A percentile compares a stretch with the other conserved stretches of the same genome.
Conservation (phyloP, 169 alveolate genomes). For the Plasmodium coatneyi region DNA sequence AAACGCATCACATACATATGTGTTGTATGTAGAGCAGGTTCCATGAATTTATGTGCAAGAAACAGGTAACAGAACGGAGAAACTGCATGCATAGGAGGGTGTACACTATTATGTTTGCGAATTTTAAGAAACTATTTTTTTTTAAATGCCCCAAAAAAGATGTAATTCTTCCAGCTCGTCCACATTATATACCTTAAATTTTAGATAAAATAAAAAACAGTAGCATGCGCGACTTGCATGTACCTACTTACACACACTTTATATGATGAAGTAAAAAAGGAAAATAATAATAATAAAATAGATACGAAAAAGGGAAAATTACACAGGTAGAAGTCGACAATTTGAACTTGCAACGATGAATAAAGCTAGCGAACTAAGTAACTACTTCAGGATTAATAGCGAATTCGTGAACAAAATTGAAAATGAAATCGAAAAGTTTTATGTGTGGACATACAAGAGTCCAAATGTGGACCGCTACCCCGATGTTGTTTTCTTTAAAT, state of each 20-base stretch:
- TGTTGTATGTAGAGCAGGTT: neutral
- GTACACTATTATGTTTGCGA: neutral
- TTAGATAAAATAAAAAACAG: neutral
- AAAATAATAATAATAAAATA: neutral
- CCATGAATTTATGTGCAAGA: neutral
- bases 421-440: slow-evolving; percentile 32
- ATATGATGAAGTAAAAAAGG: neutral
- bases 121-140: neutral
- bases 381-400: slow-evolving; percentile 65
- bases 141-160: neutral
- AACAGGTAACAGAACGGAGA: neutral
- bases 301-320: neutral
- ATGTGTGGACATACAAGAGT: slow-evolving; percentile 69
- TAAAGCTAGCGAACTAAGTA: slow-evolving; percentile 31
- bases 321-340: neutral
- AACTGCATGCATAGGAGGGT: neutral
- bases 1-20: neutral
- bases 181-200: neutral
- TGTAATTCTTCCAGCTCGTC: neutral
- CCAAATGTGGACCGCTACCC: slow-evolving; percentile 69
- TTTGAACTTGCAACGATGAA: slow-evolving; percentile 28
- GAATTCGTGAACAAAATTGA: slow-evolving; percentile 47
- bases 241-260: neutral
- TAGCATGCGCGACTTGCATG: neutral
- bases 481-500: slow-evolving; percentile 61